These are phyloP conservation scores for Rutstroemia sp. DNA, from an alignment of 2,329 filamentous ascomycete genomes.

Conservation along the genomic window DNA sequence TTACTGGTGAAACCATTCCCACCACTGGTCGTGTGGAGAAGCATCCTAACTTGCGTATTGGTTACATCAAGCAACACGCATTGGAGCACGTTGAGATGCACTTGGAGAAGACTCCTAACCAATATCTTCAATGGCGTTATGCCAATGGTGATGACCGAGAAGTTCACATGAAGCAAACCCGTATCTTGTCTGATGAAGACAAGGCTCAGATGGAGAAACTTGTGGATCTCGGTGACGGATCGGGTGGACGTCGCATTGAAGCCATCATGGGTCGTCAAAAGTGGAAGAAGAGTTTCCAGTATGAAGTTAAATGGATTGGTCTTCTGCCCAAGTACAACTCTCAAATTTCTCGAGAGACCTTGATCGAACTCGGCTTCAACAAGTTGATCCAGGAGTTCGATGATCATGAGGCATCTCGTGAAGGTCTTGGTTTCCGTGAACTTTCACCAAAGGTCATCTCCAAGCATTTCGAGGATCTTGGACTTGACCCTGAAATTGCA, in stretches of 20 bases:
- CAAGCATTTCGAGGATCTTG: slow-evolving; percentile 96
- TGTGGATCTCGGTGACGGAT: slow-evolving; percentile 78
- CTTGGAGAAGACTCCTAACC: slow-evolving; percentile 96
- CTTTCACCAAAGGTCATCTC: slow-evolving; percentile 90
- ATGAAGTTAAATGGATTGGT: slow-evolving; percentile 91
- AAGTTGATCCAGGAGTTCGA: slow-evolving; percentile 98
- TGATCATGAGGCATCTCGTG: slow-evolving; percentile 96
- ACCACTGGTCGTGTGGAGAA: slow-evolving; percentile 86
- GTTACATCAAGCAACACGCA: slow-evolving; percentile 99
- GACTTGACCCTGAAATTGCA: slow-evolving; percentile 93
- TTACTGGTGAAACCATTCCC: slow-evolving; percentile 87
- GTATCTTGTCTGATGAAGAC: slow-evolving; percentile 78
- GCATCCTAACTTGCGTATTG: slow-evolving; percentile 96
- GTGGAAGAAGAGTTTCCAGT: slow-evolving; percentile 98
- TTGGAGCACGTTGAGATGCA: slow-evolving; percentile 99
- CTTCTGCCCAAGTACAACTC: slow-evolving; percentile 90
- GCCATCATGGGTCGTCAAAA: slow-evolving; percentile 92
- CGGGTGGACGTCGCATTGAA: slow-evolving; percentile 70
- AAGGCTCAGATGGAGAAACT: slow-evolving; percentile 85
- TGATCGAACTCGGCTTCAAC: slow-evolving; percentile 76
- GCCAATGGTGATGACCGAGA: slow-evolving; percentile 95
- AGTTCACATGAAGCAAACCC: slow-evolving; percentile 95
- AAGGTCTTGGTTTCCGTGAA: slow-evolving; percentile 92
- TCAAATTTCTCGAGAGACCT: slow-evolving; percentile 86
- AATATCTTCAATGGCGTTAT: slow-evolving; percentile 98